Evolutionary conservation across 768 basidiomycete species (phyloP), one percentile per base, ranked within the genome.

Genomic region (Suillus cothurnatus): DNA sequence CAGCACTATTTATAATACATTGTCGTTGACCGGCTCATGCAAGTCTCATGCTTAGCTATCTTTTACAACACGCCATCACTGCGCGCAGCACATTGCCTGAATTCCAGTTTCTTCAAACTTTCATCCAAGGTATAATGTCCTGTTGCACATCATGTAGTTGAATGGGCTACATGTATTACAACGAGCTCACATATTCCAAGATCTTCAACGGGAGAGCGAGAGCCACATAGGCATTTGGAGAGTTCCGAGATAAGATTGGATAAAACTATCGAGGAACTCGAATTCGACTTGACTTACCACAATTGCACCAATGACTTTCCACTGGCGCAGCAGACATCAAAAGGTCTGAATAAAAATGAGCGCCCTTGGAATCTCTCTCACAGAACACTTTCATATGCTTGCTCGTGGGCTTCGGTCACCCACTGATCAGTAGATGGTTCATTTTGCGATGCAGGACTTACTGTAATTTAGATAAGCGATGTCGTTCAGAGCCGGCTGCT

Each of bases 181-280:
- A 55, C 28, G 17, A 26, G 74, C 85, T 67, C 58, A 89, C 88
- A 70, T 86, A 81, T 45, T 91, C 88, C 70, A 93, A 93, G 65
- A 93, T 93, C 4, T 85, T 90, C n/a, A 88, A 81, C 5, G 91
- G 91, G 4, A 92, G 80, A 0, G 84, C 90, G 26, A 93, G 76
- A 0, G 90, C 91, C 6, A 92, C 89, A 69, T 90, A 91, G 2
- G 91, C 90, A 68, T 92, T 92, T 2, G 91, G 90, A 5, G 88
- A 89, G 73, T 91, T 89, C 88, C 87, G 61, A 65, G 49, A 7
- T 34, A 21, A 57, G 63, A 39, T 7, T 31, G 6, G 26, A 36
- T 19, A 14, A 3, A 14, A 28, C 6, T 9, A 23, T 58, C n/a
- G 34, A 11, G 55, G 9, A 66, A 58, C 4, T 64, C 58, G 47